These are phyloP conservation scores for Pleurotus tuber-regium DNA, from an alignment of 768 basidiomycete genomes.

Conservation along the genomic window DNA sequence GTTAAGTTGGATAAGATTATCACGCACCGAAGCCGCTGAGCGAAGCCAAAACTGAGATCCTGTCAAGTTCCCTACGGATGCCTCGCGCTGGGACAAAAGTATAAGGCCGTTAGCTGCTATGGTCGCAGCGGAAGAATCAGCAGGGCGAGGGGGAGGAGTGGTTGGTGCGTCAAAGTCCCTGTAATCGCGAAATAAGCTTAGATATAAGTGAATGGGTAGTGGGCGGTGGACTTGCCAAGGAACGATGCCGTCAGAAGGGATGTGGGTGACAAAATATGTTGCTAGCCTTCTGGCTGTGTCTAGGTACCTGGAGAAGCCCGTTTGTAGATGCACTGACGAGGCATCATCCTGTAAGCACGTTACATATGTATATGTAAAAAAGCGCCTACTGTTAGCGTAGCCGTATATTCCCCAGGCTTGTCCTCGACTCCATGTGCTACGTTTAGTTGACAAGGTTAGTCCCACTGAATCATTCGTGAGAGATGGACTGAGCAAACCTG, in stretches of 20 bases:
- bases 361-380: not conserved
- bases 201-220: not conserved
- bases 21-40: conserved; percentile 46
- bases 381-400: conserved; percentile 59
- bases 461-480: too few relatives aligned
- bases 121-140: conserved; percentile 70
- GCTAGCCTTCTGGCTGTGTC: conserved; percentile 59
- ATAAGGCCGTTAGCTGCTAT: conserved; percentile 60
- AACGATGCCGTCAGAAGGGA: conserved; percentile 61
- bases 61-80: conserved; percentile 23
- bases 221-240: conserved; percentile 48
- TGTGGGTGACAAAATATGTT: conserved; percentile 53
- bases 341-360: not conserved
- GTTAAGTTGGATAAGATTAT: not conserved
- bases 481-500: too few relatives aligned
- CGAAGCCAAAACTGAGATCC: conserved; percentile 38
- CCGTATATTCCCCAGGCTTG: conserved; percentile 74
- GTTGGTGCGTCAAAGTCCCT: conserved; percentile 74
- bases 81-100: conserved; percentile 47
- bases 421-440: conserved; percentile 74
- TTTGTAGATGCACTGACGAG: conserved; percentile 59
- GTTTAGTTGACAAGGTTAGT: not conserved
- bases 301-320: conserved; percentile 48
- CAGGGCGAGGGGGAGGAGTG: conserved; percentile 48
- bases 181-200: not conserved